Base-by-base conservation (phyloP, 306 rosid species). In the Casuarina glauca region DNA sequence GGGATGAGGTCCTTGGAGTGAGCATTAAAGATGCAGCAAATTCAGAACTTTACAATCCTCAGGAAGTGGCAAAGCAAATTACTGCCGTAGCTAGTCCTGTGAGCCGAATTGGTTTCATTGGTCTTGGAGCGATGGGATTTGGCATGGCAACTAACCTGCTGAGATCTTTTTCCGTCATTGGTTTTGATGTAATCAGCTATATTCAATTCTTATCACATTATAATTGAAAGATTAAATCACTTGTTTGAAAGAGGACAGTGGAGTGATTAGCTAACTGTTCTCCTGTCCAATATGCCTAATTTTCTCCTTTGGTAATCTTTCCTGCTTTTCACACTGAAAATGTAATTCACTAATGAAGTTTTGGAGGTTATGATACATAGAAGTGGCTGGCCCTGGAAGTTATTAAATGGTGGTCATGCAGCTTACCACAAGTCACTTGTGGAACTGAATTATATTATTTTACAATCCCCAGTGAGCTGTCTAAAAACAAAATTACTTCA, bases 71-170 rank as follows among this genome's bases (percentile, higher is more conserved):
- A 55, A 79, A 86, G 79, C 73, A 88, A 75, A 81, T 82, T 58
- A 86, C 76, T 75, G 74, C 90, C 51, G 72, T 72, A 75, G 80
- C 97, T 76, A 75, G 78, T 64, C 76, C 81, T 58, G 90, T 80
- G 78, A 79, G 60, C 53, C 86, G 90, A 72, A 81, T 94, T 86
- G 98, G 97, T 80, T 94, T 94, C 86, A 78, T 94, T 77, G 98
- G 98, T 75, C 98, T 94, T 73, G 98, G 98, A 84, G 98, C 97
- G 72, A 94, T 94, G 98, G 98, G 98, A 82, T 94, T 90, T 82
- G 98, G 98, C 91, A 94, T 94, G 98, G 97, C 98, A 75, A 87
- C 97, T 76, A 95, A 94, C 54, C 90, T 94, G 72, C 69, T 94
- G 86, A 89, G 57, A 50, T 90, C 93, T 44, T 90, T 88, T 89